Percentiles rank a stretch among this genome's conserved stretches.
Evolutionary conservation across 78 protist genomes (phyloP).

Genomic region (slime mould (Dictyostelium discoideum)): dicty_2.7 NC_007091.3:2331001-2331500

Average conservation of each 20-base stretch:
- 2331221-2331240: slow-evolving; percentile 11
- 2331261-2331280: background rate
- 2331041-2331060: slow-evolving; percentile 32
- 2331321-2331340: slow-evolving; percentile 19
- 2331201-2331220: slow-evolving; percentile 54
- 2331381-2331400: background rate
- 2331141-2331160: slow-evolving; percentile 1
- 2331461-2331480: slow-evolving; percentile 43
- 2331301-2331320: background rate
- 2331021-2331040: slow-evolving; percentile 31
- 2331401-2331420: slow-evolving; percentile 15
- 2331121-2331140: slow-evolving; percentile 26
- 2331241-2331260: background rate
- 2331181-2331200: slow-evolving; percentile 63
- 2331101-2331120: slow-evolving; percentile 4
- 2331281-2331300: slow-evolving; percentile 13
- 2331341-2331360: background rate
- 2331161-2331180: slow-evolving; percentile 65
- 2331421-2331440: slow-evolving; percentile 7
- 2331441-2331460: slow-evolving; percentile 32
- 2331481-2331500: slow-evolving; percentile 26
- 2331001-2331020: slow-evolving; percentile 49
- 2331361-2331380: slow-evolving; percentile 1
- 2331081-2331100: background rate
- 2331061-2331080: slow-evolving; percentile 21